Conservation (phyloP, 495 filamentous ascomycete genomes). For the Zalerion maritima region DNA sequence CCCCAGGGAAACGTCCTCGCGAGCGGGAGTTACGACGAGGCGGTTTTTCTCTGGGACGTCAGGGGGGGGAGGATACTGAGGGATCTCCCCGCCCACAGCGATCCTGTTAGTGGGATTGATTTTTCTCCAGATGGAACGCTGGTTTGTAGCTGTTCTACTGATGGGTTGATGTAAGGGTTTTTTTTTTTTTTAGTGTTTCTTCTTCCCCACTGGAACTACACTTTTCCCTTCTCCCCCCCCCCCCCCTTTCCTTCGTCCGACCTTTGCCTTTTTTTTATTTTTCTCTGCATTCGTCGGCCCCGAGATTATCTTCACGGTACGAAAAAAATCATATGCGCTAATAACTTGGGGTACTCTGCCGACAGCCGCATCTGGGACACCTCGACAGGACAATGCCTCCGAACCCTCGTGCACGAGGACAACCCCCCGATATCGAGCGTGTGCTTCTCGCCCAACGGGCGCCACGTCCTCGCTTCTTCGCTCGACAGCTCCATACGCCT, state of each 20-base stretch:
- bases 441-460: conserved; percentile 85
- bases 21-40: conserved; percentile 91
- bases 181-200: conserved; percentile 2
- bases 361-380: conserved; percentile 85
- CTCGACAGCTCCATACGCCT: conserved; percentile 79
- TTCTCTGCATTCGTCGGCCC: too few species aligned
- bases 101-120: conserved; percentile 86
- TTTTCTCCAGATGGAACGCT: conserved; percentile 87
- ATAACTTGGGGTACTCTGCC: not conserved
- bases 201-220: too few species aligned
- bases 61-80: conserved; percentile 71
- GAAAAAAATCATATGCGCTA: not conserved
- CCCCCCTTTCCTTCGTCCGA: not conserved
- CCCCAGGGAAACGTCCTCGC: conserved; percentile 95
- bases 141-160: conserved; percentile 74
- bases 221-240: conserved; percentile 1
- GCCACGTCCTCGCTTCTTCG: conserved; percentile 80
- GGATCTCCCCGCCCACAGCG: conserved; percentile 82
- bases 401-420: conserved; percentile 91
- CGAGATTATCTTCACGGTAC: too few species aligned
- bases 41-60: conserved; percentile 93
- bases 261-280: conserved; percentile 3
- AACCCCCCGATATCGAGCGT: conserved; percentile 84
- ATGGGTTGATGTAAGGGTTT: conserved; percentile 60
- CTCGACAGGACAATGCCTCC: conserved; percentile 83